These are phyloP conservation scores for Corymbia citriodora DNA, from an alignment of 441 rosid species.

Conservation along the genomic window DNA sequence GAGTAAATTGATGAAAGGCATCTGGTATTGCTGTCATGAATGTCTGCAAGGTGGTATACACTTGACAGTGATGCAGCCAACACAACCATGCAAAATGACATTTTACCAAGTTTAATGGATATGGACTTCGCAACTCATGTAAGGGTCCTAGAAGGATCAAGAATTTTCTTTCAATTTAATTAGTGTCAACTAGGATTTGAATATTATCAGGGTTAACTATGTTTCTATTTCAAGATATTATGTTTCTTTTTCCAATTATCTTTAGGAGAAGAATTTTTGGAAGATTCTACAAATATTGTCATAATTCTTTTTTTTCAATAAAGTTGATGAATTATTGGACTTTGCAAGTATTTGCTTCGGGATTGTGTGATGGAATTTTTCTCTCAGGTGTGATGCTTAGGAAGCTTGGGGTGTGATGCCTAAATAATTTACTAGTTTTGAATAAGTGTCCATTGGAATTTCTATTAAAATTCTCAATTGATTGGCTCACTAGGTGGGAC, in stretches of 20 bases:
- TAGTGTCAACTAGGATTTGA: neutral
- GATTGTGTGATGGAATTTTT: neutral
- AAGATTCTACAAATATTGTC: neutral
- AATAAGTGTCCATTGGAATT: neutral
- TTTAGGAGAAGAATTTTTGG: neutral
- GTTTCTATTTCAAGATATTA: neutral
- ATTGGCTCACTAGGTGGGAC: neutral
- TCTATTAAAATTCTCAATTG: neutral
- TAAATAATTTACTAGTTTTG: neutral
- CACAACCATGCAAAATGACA: neutral
- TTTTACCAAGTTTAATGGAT: neutral
- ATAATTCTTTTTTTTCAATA: neutral
- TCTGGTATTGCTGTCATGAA: neutral
- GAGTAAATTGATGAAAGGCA: neutral
- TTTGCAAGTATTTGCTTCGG: neutral
- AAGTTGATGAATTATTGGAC: neutral
- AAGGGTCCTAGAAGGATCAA: neutral
- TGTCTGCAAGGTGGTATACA: neutral
- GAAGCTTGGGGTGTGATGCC: neutral
- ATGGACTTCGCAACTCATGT: neutral
- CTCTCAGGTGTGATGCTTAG: neutral
- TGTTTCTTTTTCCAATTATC: neutral
- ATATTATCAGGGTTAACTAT: neutral
- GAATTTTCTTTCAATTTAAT: neutral
- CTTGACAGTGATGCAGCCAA: neutral